Conservation (phyloP, 2,329 filamentous ascomycete genomes). For the Trichoderma koningiopsis region DNA sequence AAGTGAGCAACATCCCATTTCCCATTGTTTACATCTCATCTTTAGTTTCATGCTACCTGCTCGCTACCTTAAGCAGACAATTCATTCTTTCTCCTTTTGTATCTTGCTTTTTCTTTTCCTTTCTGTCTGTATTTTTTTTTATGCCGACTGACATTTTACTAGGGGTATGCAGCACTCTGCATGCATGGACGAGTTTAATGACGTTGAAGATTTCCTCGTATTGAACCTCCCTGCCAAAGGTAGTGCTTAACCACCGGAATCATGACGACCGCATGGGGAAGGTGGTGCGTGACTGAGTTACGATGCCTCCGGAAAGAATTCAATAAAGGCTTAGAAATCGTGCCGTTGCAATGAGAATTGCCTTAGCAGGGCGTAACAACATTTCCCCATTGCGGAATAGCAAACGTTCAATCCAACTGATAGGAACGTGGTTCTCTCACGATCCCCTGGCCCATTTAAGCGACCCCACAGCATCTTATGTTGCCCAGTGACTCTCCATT, state of each 20-base stretch:
- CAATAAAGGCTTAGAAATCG: background rate
- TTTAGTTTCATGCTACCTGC: background rate
- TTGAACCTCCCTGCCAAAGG: conserved; percentile 46
- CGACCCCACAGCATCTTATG: conserved; percentile 8
- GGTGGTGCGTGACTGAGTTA: background rate
- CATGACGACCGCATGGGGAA: conserved; percentile 2
- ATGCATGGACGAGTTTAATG: conserved; percentile 75
- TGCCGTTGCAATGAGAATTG: background rate
- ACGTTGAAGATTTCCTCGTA: conserved; percentile 66
- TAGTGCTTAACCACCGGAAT: background rate
- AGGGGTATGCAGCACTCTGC: conserved; percentile 77
- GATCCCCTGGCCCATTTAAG: conserved; percentile 6
- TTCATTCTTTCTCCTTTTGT: background rate
- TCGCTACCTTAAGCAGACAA: background rate
- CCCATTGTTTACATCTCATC: background rate
- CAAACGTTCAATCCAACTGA: conserved; percentile 3
- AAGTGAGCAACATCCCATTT: conserved; percentile 49
- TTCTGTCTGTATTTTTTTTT: background rate
- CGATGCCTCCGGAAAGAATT: background rate
- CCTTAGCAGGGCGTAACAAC: background rate
- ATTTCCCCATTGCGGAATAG: background rate
- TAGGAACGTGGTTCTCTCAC: conserved; percentile 2
- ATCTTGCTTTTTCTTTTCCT: background rate
- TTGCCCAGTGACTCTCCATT: background rate
- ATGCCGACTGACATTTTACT: background rate